Evolutionary conservation across 331 rosid species (phyloP), one percentile per base, ranked within the genome.

Genomic region (Malus hybrid): DNA sequence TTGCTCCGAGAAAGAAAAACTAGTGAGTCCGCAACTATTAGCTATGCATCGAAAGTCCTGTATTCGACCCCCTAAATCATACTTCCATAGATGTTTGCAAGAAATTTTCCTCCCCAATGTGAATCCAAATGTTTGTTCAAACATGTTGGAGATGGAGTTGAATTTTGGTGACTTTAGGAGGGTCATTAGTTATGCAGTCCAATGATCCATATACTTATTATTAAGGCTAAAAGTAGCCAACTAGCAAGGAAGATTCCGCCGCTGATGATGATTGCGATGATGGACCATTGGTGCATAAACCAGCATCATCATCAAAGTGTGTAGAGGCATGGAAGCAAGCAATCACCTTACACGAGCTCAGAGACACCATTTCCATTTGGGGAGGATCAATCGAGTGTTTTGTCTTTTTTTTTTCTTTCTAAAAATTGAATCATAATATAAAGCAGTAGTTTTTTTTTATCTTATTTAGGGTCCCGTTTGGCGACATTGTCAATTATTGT

Each of bases 291-390:
- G 32, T 18, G 14, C 73, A 61, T 26, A 30, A 72, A 68, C 63
- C 60, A 71, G 46, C 77, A 78, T 71, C 73, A 78, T 78, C 68
- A 63, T 52, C 57, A 63, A 72, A 46, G 32, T 66, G 68, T 72
- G 63, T 42, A 64, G 39, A 39, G 46, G 64, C 66, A 22, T 57
- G 78, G 68, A 66, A 66, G 20, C 74, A 60, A 63, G 48, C 48
- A 42, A 42, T 72, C 50, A 42, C 70, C 56, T 44, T 66, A 72
- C 57, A 72, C 67, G 48, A 58, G 18, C 63, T 66, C 72, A 66
- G 71, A 78, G 67, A 33, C 60, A 66, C 78, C 66, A 22, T 67
- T 66, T 67, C 48, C 48, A 42, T 42, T 42, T 10, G 22, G 44
- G 74, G 74, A 57, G 65, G 44, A 50, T 66, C 61, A 46, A 79